Conservation (phyloP, 2,329 filamentous ascomycete species). For the Alternaria consortialis region DNA sequence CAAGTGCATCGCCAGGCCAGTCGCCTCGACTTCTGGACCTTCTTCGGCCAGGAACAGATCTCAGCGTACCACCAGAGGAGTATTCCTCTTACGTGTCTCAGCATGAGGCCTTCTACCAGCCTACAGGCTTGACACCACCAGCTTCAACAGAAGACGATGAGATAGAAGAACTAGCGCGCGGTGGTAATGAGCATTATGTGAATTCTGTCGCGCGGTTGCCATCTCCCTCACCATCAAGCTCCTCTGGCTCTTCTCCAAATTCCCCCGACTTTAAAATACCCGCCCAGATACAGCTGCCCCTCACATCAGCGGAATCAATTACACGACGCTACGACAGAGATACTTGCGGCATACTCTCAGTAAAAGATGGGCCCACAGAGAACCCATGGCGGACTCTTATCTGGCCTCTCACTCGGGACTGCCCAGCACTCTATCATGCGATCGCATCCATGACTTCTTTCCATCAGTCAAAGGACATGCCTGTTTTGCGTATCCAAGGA, state of each 20-base stretch:
- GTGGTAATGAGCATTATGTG: conserved; percentile 41
- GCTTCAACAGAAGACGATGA: conserved; percentile 54
- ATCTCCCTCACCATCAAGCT: conserved; percentile 49
- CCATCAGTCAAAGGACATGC: conserved; percentile 68
- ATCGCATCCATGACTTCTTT: conserved; percentile 75
- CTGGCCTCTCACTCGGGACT: conserved; percentile 72
- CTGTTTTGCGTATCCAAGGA: conserved; percentile 67
- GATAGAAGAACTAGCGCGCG: conserved; percentile 65
- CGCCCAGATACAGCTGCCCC: conserved; percentile 58
- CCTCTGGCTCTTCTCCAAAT: conserved; percentile 46
- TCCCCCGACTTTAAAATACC: conserved; percentile 41
- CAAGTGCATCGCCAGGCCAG: conserved; percentile 54
- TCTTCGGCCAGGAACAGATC: conserved; percentile 59
- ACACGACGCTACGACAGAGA: conserved; percentile 70
- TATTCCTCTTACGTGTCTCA: conserved; percentile 47
- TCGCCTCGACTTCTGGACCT: conserved; percentile 60
- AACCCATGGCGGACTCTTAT: conserved; percentile 76
- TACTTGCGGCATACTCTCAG: conserved; percentile 74
- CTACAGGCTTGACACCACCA: conserved; percentile 40
- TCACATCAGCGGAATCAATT: conserved; percentile 67
- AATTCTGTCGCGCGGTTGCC: conserved; percentile 52
- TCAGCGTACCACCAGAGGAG: conserved; percentile 54
- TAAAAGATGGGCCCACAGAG: conserved; percentile 73
- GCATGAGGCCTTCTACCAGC: conserved; percentile 47
- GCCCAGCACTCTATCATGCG: conserved; percentile 72